Base-by-base conservation (phyloP, 75 land plant species). In the Pseudotsuga menziesii region DNA sequence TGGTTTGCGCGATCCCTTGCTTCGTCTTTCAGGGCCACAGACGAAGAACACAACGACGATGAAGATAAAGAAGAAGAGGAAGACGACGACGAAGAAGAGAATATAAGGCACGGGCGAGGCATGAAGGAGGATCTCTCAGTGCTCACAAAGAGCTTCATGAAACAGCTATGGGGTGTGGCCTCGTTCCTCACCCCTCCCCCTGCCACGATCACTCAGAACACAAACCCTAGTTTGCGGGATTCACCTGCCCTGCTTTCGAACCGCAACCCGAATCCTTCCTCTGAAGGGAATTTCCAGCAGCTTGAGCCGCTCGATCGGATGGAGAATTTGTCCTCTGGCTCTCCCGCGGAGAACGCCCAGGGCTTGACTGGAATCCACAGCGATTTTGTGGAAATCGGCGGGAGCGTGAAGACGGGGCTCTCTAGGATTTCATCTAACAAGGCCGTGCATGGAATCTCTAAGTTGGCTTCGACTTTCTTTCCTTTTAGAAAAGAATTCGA, bases 181-280 rank as follows among this genome's bases (percentile, higher is more conserved):
- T 85, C 92, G 5, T 96, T 96, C 74, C 88, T 96, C 27, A 97
- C 98, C 26, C 98, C 98, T 17, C 94, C 97, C 16, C 92, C 94
- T n/a, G 52, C 14, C 25, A 44, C 85, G 9, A 14, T 76, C 54
- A 25, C 80, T 63, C 5, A 22, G 8, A 11, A 39, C 29, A 25
- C 61, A 73, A 70, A 57, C 52, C 5, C 55, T 17, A 56, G 62
- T 57, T 44, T 8, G 25, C 55, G 56, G 8, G 5, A 59, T 19
- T 58, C 79, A 3, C 56, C 83, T 4, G 32, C 59, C 44, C 29
- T 11, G 56, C 22, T 23, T 41, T 69, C 54, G 72, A 69, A 44
- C n/a, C 48, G 13, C 52, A 48, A 44, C 3, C 48, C 25, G 52
- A 0, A 57, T 26, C 2, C 15, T 17, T 20, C 77, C 4, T 13